Percentiles rank a stretch among this genome's conserved stretches.
Evolutionary conservation across 2,329 filamentous ascomycete genomes (phyloP).

Genomic region (Emergomyces africanus): DNA sequence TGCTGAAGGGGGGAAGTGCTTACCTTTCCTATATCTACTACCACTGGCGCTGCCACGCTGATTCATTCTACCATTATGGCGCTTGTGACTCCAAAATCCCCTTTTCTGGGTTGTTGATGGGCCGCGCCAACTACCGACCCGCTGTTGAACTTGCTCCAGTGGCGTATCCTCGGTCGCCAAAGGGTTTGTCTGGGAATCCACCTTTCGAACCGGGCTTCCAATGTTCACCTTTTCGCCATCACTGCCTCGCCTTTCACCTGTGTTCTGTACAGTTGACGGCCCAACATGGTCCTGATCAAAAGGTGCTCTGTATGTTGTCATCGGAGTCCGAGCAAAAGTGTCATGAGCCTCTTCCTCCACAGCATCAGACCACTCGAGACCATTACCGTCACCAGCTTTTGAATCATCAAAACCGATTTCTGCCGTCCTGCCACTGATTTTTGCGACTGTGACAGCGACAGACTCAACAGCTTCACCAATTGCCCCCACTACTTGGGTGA

Average conservation of each 20-base stretch:
- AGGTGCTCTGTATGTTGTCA: not conserved
- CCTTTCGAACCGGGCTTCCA: not conserved
- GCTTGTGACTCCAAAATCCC: not conserved
- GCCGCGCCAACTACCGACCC: too few species aligned
- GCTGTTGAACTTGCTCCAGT: not conserved
- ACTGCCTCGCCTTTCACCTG: not conserved
- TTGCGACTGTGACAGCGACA: not conserved
- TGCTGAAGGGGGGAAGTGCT: not conserved
- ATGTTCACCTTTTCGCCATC: not conserved
- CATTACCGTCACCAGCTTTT: not conserved
- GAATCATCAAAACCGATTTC: not conserved
- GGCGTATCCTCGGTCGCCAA: not conserved
- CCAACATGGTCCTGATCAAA: not conserved
- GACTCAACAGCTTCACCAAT: not conserved
- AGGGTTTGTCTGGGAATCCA: not conserved
- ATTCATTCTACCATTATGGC: not conserved
- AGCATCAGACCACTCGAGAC: not conserved
- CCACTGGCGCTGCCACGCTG: not conserved
- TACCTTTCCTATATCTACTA: not conserved
- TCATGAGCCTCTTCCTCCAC: not conserved
- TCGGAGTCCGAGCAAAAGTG: not conserved
- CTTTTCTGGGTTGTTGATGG: not conserved
- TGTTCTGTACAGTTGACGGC: not conserved
- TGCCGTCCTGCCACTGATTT: not conserved
- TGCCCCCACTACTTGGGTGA: not conserved